phyloP scores from a whole-genome alignment of 2,329 filamentous ascomycete species.

The Chrysosporium keratinophilum region DNA sequence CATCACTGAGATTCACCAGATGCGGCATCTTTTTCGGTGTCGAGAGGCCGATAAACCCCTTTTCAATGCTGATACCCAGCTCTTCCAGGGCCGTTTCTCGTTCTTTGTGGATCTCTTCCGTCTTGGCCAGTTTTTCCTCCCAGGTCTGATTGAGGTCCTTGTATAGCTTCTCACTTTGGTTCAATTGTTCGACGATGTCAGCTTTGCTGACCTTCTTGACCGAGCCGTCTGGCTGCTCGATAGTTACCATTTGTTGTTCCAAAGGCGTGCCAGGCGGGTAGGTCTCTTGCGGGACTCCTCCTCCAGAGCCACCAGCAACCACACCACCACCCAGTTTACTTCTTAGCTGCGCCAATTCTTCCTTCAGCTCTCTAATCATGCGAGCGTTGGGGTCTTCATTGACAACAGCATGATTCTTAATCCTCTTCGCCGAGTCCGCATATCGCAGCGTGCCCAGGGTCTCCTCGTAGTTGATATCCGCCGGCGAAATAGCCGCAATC shows the following conservation, averaged over 20 bases:
- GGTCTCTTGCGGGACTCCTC: constrained; percentile 57
- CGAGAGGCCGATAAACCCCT: constrained; percentile 87
- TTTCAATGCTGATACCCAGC: constrained; percentile 96
- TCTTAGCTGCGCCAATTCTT: constrained; percentile 76
- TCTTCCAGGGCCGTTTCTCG: constrained; percentile 90
- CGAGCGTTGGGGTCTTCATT: constrained; percentile 98
- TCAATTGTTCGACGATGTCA: constrained; percentile 92
- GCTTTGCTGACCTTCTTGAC: constrained; percentile 96
- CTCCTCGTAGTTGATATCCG: constrained; percentile 98
- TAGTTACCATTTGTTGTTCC: constrained; percentile 92
- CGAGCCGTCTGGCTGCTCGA: constrained; percentile 71
- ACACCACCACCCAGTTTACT: constrained; percentile 64
- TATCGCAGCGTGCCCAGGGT: constrained; percentile 92
- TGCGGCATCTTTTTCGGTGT: constrained; percentile 99
- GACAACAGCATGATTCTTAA: constrained; percentile 99
- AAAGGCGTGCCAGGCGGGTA: constrained; percentile 87
- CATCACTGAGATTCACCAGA: constrained; percentile 93
- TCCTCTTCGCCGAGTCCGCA: constrained; percentile 93
- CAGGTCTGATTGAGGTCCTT: constrained; percentile 95
- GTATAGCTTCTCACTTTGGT: constrained; percentile 91
- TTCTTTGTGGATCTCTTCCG: constrained; percentile 95
- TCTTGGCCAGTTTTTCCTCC: constrained; percentile 93
- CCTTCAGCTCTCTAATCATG: constrained; percentile 97
- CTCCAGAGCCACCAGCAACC: constrained; percentile 38
- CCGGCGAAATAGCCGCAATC: constrained; percentile 97